Conservation (phyloP, 2,329 filamentous ascomycete genomes). For the Penicillium sp. region DNA sequence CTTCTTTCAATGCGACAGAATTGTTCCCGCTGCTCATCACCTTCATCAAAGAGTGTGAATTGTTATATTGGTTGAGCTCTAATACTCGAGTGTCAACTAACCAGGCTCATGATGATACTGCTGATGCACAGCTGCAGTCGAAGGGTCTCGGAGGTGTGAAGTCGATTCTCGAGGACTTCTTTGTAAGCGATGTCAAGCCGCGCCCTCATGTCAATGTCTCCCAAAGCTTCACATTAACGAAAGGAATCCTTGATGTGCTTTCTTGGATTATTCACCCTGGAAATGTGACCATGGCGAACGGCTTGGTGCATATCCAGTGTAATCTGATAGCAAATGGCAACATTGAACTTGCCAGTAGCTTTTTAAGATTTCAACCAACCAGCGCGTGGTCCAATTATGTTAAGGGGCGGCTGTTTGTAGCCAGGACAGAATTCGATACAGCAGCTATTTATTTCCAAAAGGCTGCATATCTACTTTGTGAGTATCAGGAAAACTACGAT, state of each 20-base stretch:
- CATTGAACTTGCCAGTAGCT: conserved; percentile 61
- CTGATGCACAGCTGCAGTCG: conserved; percentile 24
- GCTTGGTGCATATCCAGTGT: conserved; percentile 63
- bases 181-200: conserved; percentile 42
- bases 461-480: conserved; percentile 78
- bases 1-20: conserved; percentile 60
- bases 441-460: conserved; percentile 76
- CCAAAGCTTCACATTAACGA: conserved; percentile 40
- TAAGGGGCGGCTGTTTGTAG: conserved; percentile 73
- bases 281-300: conserved; percentile 53
- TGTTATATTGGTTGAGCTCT: conserved; percentile 61
- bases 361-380: conserved; percentile 61
- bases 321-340: conserved; percentile 66
- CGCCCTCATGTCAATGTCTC: conserved; percentile 36
- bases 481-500: conserved; percentile 35
- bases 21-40: conserved; percentile 62
- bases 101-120: conserved; percentile 17
- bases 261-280: conserved; percentile 50
- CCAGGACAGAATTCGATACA: conserved; percentile 66
- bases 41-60: conserved; percentile 68
- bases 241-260: conserved; percentile 42
- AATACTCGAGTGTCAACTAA: conserved; percentile 34
- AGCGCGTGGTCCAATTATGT: conserved; percentile 68
- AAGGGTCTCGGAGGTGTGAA: conserved; percentile 24
- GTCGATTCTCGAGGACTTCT: conserved; percentile 43